Evolutionary conservation across 2,329 filamentous ascomycete species (phyloP).

Genomic region (Rutstroemia sp.): DNA sequence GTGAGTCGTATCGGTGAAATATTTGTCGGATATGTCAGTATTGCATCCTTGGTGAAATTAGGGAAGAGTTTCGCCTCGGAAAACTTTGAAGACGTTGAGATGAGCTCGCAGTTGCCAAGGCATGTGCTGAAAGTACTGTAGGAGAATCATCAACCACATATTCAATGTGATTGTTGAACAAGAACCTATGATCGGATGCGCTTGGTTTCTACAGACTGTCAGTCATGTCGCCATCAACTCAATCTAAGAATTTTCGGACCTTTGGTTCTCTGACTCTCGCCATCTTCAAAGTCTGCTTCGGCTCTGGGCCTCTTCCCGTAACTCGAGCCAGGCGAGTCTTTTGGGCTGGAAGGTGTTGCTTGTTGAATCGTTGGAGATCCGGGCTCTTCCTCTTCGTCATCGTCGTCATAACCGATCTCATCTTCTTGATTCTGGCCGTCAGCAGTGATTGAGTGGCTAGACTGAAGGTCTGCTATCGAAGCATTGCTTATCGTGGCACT

Average conservation of each 20-base stretch:
- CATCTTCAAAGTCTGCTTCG: slow-evolving; percentile 21
- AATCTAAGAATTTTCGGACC: slow-evolving; percentile 16
- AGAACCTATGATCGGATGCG: slow-evolving; percentile 23
- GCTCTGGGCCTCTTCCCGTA: slow-evolving; percentile 23
- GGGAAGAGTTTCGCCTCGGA: not conserved
- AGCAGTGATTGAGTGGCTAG: slow-evolving; percentile 27
- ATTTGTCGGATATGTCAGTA: not conserved
- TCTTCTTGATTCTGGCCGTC: slow-evolving; percentile 20
- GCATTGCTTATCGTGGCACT: slow-evolving; percentile 28
- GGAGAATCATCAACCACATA: not conserved
- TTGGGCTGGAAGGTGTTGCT: slow-evolving; percentile 1
- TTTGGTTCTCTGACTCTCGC: slow-evolving; percentile 12
- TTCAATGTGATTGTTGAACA: too few species aligned
- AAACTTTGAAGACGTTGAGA: slow-evolving; percentile 7
- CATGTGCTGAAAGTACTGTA: not conserved
- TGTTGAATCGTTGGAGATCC: not conserved
- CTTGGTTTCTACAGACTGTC: slow-evolving; percentile 26
- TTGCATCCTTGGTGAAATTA: too few species aligned
- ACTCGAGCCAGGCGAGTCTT: slow-evolving; percentile 14
- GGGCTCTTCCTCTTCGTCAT: slow-evolving; percentile 14
- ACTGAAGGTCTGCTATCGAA: slow-evolving; percentile 3
- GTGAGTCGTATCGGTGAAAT: not conserved
- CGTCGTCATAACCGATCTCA: slow-evolving; percentile 27
- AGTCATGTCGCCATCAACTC: slow-evolving; percentile 10
- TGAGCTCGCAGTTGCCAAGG: not conserved